phyloP scores from a whole-genome alignment of 2,329 filamentous ascomycete genomes.

The Aspergillus viridinutans region DNA sequence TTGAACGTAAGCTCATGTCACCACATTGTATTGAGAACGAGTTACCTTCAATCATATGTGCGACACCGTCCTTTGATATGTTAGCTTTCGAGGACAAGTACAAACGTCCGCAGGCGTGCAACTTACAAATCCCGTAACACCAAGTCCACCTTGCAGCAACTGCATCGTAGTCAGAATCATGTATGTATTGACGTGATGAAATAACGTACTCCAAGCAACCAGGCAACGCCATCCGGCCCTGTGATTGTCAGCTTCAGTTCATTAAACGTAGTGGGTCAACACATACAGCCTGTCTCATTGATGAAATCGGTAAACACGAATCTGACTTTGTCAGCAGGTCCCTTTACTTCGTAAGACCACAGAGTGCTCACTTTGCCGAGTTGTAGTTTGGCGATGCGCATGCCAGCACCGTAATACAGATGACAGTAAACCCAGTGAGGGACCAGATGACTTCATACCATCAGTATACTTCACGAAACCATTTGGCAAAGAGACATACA shows the following conservation, averaged over 20 bases:
- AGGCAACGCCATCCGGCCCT: constrained; percentile 59
- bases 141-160: constrained; percentile 49
- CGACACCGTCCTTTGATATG: constrained; percentile 31
- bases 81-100: neutral
- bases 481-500: constrained; percentile 30
- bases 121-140: constrained; percentile 51
- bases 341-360: neutral
- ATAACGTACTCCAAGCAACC: constrained; percentile 40
- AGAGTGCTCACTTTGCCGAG: constrained; percentile 52
- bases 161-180: constrained; percentile 20
- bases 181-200: neutral
- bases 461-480: neutral
- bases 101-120: neutral
- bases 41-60: constrained; percentile 51
- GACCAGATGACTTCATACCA: constrained; percentile 57
- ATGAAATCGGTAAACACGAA: constrained; percentile 61
- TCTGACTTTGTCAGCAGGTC: constrained; percentile 15
- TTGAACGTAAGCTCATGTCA: constrained; percentile 3
- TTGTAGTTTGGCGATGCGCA: constrained; percentile 64
- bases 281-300: constrained; percentile 60
- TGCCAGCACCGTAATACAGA: constrained; percentile 65
- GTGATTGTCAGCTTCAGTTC: constrained; percentile 10
- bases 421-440: constrained; percentile 63
- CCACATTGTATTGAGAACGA: neutral
- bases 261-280: neutral